Evolutionary conservation across 148 eudicot genomes (phyloP).

Genomic region (Fallopia convolvulus): DNA sequence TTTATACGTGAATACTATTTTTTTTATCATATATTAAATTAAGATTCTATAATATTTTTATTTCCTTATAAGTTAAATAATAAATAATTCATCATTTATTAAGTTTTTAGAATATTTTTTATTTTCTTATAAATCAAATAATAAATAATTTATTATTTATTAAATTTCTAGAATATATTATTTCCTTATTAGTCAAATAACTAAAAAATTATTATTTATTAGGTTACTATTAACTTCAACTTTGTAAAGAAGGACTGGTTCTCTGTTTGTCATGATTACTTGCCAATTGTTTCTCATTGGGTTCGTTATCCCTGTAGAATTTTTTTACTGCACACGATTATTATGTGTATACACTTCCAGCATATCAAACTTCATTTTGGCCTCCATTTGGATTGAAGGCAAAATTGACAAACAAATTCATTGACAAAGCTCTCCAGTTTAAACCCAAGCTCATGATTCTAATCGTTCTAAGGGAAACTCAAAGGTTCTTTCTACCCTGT

Average conservation of each 20-base stretch:
- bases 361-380: background rate
- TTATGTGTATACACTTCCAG: background rate
- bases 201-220: too few relatives aligned
- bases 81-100: too few relatives aligned
- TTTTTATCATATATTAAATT: too few relatives aligned
- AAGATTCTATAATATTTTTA: too few relatives aligned
- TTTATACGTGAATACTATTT: too few relatives aligned
- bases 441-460: conserved; percentile 64
- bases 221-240: too few relatives aligned
- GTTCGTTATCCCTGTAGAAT: conserved; percentile 19
- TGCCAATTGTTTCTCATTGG: conserved; percentile 47
- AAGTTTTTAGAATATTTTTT: too few relatives aligned
- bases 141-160: too few relatives aligned
- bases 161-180: too few relatives aligned
- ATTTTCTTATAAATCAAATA: too few relatives aligned
- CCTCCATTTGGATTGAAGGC: conserved; percentile 52
- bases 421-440: conserved; percentile 52
- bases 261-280: conserved; percentile 25
- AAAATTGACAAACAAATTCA: conserved; percentile 40
- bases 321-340: background rate
- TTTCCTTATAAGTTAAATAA: too few relatives aligned
- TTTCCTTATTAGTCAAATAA: too few relatives aligned
- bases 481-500: conserved; percentile 26
- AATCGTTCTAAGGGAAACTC: conserved; percentile 46
- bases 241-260: conserved; percentile 58